These are phyloP conservation scores for Microbotryomycetes sp. DNA, from an alignment of 1,284 basidiomycete species.

Conservation along the genomic window DNA sequence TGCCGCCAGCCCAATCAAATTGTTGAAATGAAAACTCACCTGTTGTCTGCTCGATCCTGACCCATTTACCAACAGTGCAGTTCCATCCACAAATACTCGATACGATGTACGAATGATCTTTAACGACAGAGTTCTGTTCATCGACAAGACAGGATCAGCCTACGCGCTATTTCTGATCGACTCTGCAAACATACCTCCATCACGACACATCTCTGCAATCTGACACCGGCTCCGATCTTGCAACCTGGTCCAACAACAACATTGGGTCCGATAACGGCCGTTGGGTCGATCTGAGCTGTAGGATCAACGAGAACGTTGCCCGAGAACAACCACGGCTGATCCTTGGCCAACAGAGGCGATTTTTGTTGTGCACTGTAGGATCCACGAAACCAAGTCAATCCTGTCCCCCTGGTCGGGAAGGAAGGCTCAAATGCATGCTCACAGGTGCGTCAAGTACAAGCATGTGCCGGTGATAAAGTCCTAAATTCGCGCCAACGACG, in stretches of 20 bases:
- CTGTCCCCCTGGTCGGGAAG: constrained; percentile 10
- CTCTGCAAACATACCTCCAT: constrained; percentile 38
- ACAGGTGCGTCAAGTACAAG: constrained; percentile 50
- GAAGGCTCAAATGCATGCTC: background rate
- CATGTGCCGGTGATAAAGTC: constrained; percentile 46
- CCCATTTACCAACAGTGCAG: constrained; percentile 50
- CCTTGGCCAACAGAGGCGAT: constrained; percentile 45
- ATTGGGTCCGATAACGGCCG: constrained; percentile 49
- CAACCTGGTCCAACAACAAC: constrained; percentile 50
- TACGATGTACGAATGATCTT: constrained; percentile 51
- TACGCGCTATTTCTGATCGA: background rate
- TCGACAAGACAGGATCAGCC: background rate
- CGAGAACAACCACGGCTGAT: constrained; percentile 41
- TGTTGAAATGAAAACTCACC: background rate
- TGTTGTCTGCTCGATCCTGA: constrained; percentile 40
- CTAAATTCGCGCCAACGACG: background rate
- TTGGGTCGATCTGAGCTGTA: constrained; percentile 49
- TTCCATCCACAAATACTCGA: constrained; percentile 52
- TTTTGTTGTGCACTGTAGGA: constrained; percentile 42
- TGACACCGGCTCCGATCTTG: constrained; percentile 49
- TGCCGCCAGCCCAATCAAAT: background rate
- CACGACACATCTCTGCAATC: constrained; percentile 51
- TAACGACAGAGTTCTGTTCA: constrained; percentile 42
- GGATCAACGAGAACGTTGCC: constrained; percentile 26
- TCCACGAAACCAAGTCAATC: too few species aligned